phyloP scores from a whole-genome alignment of 257 asterid species.

The Nicotiana tabacum region DNA sequence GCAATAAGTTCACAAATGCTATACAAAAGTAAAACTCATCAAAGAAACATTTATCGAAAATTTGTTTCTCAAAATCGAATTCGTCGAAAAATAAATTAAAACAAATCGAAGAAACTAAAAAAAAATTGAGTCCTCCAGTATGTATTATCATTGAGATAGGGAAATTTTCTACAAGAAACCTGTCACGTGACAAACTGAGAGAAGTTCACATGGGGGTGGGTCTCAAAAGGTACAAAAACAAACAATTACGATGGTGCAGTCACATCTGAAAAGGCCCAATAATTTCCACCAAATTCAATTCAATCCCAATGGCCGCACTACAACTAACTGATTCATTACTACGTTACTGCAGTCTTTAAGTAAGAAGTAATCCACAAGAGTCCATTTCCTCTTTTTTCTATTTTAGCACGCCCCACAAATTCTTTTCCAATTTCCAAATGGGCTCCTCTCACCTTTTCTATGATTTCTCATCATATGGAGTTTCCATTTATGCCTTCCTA shows the following conservation, averaged over 20 bases:
- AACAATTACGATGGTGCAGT: constrained; percentile 27
- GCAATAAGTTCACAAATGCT: too few relatives aligned
- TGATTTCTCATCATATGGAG: not conserved
- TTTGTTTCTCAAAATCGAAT: too few relatives aligned
- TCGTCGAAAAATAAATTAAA: not conserved
- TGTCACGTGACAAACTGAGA: constrained; percentile 28
- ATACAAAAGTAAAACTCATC: too few relatives aligned
- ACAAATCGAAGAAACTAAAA: not conserved
- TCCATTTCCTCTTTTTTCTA: not conserved
- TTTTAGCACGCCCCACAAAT: constrained; percentile 13
- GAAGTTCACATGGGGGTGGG: constrained; percentile 40
- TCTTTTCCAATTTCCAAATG: constrained; percentile 13
- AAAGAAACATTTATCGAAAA: too few relatives aligned
- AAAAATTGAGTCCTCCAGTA: not conserved
- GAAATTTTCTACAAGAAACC: constrained; percentile 9
- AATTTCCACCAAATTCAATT: constrained; percentile 12
- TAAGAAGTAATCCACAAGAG: not conserved
- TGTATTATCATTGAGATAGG: not conserved
- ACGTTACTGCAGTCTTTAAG: not conserved
- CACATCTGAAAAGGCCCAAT: constrained; percentile 26
- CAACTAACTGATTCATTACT: not conserved
- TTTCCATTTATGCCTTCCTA: not conserved
- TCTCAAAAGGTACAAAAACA: not conserved
- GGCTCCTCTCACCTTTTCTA: not conserved
- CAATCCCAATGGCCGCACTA: not conserved